Percentiles rank a stretch among this genome's conserved stretches.
phyloP scores from a whole-genome alignment of 2,329 filamentous ascomycete species.

The Ceratocystis lukuohia region DNA sequence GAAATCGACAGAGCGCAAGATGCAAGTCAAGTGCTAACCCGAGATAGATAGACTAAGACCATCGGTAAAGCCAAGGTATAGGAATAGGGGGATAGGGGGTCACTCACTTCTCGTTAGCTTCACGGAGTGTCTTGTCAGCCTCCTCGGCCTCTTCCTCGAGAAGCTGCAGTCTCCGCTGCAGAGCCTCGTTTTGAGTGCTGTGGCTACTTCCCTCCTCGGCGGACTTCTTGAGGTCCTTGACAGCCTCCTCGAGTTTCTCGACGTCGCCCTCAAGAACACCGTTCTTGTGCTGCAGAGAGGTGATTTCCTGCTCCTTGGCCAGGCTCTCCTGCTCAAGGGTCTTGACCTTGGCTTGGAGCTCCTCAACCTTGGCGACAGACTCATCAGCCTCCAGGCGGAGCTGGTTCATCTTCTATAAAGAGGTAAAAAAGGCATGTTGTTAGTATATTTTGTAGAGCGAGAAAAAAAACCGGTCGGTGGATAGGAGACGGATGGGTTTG shows the following conservation, averaged over 20 bases:
- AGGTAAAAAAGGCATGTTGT: conserved; percentile 8
- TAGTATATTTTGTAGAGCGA: conserved; percentile 3
- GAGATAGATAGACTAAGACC: background rate
- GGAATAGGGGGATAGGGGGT: too few relatives aligned
- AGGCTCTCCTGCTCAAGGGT: conserved; percentile 86
- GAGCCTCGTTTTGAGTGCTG: conserved; percentile 78
- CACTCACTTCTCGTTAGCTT: conserved; percentile 95
- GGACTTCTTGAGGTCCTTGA: conserved; percentile 78
- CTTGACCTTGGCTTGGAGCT: conserved; percentile 80
- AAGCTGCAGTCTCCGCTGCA: conserved; percentile 84
- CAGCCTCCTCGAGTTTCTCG: conserved; percentile 73
- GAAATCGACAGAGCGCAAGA: background rate
- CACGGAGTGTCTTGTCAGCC: conserved; percentile 88
- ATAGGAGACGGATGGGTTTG: background rate
- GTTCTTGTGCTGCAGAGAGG: conserved; percentile 91
- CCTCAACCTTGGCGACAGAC: conserved; percentile 65
- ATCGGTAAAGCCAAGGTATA: background rate
- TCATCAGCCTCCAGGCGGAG: conserved; percentile 92
- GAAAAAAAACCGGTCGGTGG: background rate
- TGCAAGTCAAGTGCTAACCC: background rate
- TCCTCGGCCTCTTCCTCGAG: conserved; percentile 97
- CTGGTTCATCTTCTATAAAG: conserved; percentile 75
- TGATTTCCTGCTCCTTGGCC: conserved; percentile 95
- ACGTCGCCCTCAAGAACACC: conserved; percentile 77
- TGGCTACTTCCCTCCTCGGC: conserved; percentile 72